Conservation (phyloP, 2,329 filamentous ascomycete genomes). For the Pseudogymnoascus sp. region DNA sequence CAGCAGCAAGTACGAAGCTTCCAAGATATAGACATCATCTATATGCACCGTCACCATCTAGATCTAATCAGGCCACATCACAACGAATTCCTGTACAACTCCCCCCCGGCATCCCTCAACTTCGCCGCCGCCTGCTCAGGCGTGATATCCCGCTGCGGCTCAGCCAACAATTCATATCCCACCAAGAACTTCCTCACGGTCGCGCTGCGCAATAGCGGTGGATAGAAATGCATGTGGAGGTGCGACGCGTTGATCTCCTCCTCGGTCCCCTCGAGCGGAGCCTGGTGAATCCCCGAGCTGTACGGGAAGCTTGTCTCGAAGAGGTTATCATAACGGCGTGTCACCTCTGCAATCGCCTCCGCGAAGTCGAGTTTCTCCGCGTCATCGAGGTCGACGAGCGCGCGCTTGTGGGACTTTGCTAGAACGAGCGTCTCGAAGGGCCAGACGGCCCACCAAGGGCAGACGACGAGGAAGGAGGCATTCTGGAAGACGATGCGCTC, state of each 20-base stretch:
- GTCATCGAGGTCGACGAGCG: conserved; percentile 71
- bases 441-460: conserved; percentile 97
- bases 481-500: conserved; percentile 90
- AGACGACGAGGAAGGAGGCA: conserved; percentile 73
- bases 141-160: conserved; percentile 97
- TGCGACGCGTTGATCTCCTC: conserved; percentile 84
- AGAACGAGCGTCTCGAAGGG: conserved; percentile 92
- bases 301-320: conserved; percentile 97
- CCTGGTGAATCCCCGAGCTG: conserved; percentile 93
- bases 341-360: conserved; percentile 79
- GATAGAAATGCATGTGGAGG: conserved; percentile 97
- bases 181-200: conserved; percentile 95
- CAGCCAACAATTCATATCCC: conserved; percentile 91
- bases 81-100: conserved; percentile 67
- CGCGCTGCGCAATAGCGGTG: conserved; percentile 81
- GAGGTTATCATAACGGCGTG: conserved; percentile 88
- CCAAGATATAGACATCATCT: not conserved
- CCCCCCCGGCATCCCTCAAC: conserved; percentile 67
- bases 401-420: conserved; percentile 74
- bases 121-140: conserved; percentile 85
- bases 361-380: conserved; percentile 68
- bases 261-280: conserved; percentile 70
- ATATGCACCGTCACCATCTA: not conserved
- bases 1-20: not conserved
- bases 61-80: not conserved